A percentile compares a stretch with the other conserved stretches of the same genome.
These are phyloP conservation scores for Pseudocercospora musae DNA, from an alignment of 2,329 filamentous ascomycete genomes.

Conservation along the genomic window DNA sequence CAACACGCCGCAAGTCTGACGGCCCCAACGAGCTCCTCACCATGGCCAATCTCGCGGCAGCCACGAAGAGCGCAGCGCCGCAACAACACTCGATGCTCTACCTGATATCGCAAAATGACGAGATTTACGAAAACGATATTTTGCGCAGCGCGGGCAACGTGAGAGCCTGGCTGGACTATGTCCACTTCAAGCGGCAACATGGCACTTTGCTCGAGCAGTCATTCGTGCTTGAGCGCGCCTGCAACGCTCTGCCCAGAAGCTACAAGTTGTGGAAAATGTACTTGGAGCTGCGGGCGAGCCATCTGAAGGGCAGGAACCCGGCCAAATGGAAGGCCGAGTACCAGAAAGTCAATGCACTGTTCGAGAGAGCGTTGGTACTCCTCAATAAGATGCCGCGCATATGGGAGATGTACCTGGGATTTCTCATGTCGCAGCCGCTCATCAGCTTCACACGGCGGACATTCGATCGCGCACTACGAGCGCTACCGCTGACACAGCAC, in stretches of 20 bases:
- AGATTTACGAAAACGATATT: conserved; percentile 94
- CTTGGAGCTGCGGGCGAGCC: conserved; percentile 73
- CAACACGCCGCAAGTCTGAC: conserved; percentile 21
- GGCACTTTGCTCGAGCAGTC: conserved; percentile 83
- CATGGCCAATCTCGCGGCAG: conserved; percentile 11
- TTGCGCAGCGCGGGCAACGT: conserved; percentile 78
- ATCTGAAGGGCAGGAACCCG: conserved; percentile 69
- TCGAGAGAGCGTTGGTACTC: conserved; percentile 85
- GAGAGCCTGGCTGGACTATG: conserved; percentile 93
- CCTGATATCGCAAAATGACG: conserved; percentile 75
- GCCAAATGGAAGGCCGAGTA: conserved; percentile 76
- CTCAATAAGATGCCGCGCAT: conserved; percentile 98
- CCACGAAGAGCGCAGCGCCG: conserved; percentile 13
- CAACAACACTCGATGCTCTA: conserved; percentile 34
- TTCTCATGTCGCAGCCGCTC: conserved; percentile 86
- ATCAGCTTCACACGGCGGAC: conserved; percentile 81
- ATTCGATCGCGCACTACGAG: conserved; percentile 88
- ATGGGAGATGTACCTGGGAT: conserved; percentile 95
- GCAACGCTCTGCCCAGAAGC: conserved; percentile 81
- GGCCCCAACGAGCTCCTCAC: conserved; percentile 10
- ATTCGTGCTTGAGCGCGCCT: conserved; percentile 84
- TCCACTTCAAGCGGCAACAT: conserved; percentile 84
- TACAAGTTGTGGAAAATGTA: conserved; percentile 99
- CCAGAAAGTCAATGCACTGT: conserved; percentile 89
- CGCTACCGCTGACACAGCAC: conserved; percentile 90